Evolutionary conservation across 768 basidiomycete species (phyloP), one percentile per base, ranked within the genome.

Genomic region (Pholiota molesta): DNA sequence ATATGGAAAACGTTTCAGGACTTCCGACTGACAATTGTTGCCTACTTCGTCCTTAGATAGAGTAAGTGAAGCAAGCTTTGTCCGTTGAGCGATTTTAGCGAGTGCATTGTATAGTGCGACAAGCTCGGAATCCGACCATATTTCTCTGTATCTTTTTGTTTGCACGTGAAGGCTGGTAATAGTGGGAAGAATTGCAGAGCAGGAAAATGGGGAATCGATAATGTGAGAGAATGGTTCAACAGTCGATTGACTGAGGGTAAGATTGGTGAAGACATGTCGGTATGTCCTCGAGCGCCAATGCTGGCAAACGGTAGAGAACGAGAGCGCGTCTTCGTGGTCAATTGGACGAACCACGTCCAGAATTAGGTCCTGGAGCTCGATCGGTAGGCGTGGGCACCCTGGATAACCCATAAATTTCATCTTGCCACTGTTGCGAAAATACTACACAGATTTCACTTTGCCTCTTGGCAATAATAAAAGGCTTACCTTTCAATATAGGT

Each of bases 311-410:
- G 35, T 5, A 4, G 57, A 21, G 9, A 58, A 28, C 3, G 57
- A 16, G 16, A 44, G 45, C 5, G 31, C 31, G n/a, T 28, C 45
- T 49, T 37, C 23, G 29, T 16, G 2, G 29, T 58, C 57, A 7
- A 19, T n/a, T 4, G 8, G 8, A 11, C 51, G 10, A 6, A 58
- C 44, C 2, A 29, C 3, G 31, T 33, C 44, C 3, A 58, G 45
- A n/a, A 55, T 55, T n/a, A 55, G n/a, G 23, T 55, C 54, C 14
- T 55, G 54, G 5, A 55, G 23, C 23, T 55, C 54, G n/a, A 55
- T 23, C 14, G 54, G 54, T n/a, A 55, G 54, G 39, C 16, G 35
- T 23, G 55, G 26, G 1, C 55, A 55, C 6, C 17, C 11, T 35
- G n/a, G 26, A 35, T 23, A 19, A 7, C 4, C 28, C 21, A 29